phyloP scores from a whole-genome alignment of 148 eudicot species.

The Gaultheria prostrata region DNA sequence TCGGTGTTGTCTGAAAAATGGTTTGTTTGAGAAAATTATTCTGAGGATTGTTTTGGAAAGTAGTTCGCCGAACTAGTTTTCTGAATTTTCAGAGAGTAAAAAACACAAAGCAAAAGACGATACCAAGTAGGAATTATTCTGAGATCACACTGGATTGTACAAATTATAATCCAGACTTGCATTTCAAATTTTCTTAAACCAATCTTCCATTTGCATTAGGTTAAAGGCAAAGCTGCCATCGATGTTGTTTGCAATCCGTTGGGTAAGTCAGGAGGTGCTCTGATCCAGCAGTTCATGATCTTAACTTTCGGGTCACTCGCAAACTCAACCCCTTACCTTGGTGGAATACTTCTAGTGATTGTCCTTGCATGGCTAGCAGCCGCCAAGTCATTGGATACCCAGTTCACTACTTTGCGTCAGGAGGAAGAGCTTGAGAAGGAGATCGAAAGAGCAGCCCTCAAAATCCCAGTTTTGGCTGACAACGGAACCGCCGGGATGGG shows the following conservation, averaged over 20 bases:
- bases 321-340: conserved; percentile 95
- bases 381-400: conserved; percentile 79
- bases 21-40: no score
- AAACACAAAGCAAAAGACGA: no score
- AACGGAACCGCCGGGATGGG: conserved; percentile 36
- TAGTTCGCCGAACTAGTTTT: no score
- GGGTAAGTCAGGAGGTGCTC: conserved; percentile 96
- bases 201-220: conserved; percentile 33
- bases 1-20: no score
- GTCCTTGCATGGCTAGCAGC: conserved; percentile 91
- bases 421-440: conserved; percentile 98
- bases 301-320: conserved; percentile 93
- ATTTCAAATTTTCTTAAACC: no score
- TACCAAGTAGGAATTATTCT: no score
- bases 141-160: no score
- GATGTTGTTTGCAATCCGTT: conserved; percentile 99
- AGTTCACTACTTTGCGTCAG: conserved; percentile 71
- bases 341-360: conserved; percentile 73
- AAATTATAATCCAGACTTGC: no score
- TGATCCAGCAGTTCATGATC: conserved; percentile 99
- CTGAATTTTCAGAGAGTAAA: no score
- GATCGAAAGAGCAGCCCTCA: conserved; percentile 75
- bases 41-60: no score
- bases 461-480: conserved; percentile 64
- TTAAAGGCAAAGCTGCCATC: conserved; percentile 96